Evolutionary conservation across 306 rosid species (phyloP).

Genomic region (Cucurbita maxima): DNA sequence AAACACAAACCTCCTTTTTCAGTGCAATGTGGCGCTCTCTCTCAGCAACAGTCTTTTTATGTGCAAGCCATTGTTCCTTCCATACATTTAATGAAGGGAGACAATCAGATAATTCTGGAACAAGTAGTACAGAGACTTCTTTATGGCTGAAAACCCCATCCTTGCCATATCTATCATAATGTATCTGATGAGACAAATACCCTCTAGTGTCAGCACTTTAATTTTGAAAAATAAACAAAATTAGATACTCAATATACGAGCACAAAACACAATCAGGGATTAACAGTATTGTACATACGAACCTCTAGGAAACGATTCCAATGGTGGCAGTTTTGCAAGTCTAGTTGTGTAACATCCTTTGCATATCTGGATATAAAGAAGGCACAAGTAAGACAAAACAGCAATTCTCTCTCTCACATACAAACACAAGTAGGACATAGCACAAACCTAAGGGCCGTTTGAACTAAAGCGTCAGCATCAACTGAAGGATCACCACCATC

Average conservation of each 20-base stretch:
- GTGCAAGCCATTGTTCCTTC: conserved; percentile 84
- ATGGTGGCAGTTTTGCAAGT: conserved; percentile 61
- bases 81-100: conserved; percentile 71
- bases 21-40: conserved; percentile 46
- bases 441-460: conserved; percentile 62
- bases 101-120: conserved; percentile 86
- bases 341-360: conserved; percentile 50
- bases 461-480: conserved; percentile 54
- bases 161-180: conserved; percentile 76
- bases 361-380: conserved; percentile 36
- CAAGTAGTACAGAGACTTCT: conserved; percentile 74
- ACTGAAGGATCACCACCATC: conserved; percentile 80
- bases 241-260: background rate
- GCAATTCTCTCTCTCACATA: background rate
- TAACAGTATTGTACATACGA: background rate
- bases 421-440: conserved; percentile 2
- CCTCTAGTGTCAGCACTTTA: conserved; percentile 2
- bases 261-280: background rate
- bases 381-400: background rate
- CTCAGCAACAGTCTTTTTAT: conserved; percentile 68
- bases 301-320: conserved; percentile 99
- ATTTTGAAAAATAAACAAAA: background rate
- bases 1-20: conserved; percentile 52
- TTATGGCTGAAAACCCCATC: conserved; percentile 91
- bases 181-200: conserved; percentile 46